Evolutionary conservation across 2,329 filamentous ascomycete species (phyloP).

Genomic region (Podosphaera fusca): DNA sequence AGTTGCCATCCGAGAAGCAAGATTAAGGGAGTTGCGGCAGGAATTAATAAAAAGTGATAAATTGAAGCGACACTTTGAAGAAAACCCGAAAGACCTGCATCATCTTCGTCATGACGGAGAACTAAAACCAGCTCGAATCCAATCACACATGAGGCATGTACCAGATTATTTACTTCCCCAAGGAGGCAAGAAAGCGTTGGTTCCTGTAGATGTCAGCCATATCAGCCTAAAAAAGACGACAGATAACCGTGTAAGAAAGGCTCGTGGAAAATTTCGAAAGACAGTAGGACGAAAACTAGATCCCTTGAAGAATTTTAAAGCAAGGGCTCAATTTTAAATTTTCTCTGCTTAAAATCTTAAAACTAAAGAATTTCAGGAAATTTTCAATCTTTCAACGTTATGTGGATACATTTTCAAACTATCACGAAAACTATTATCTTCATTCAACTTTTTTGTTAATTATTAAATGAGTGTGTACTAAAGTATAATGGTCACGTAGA

Average conservation of each 20-base stretch:
- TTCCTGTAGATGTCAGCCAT: constrained; percentile 46
- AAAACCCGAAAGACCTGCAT: constrained; percentile 73
- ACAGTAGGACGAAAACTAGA: constrained; percentile 36
- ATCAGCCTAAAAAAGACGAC: constrained; percentile 38
- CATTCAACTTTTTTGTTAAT: too few species aligned
- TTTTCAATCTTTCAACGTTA: not conserved
- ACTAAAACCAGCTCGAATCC: constrained; percentile 57
- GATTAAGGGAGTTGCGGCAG: constrained; percentile 65
- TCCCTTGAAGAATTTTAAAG: constrained; percentile 67
- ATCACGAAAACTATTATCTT: too few species aligned
- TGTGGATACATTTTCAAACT: too few species aligned
- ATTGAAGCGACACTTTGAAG: constrained; percentile 84
- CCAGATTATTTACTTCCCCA: constrained; percentile 76
- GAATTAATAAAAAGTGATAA: constrained; percentile 89
- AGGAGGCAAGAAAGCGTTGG: constrained; percentile 47
- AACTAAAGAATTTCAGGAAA: not conserved
- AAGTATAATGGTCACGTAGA: too few species aligned
- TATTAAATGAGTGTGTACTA: too few species aligned
- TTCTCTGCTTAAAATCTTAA: not conserved
- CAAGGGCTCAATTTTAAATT: not conserved
- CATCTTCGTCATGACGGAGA: constrained; percentile 83
- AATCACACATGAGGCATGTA: constrained; percentile 80
- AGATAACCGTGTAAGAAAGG: constrained; percentile 22
- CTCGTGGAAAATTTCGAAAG: constrained; percentile 23
- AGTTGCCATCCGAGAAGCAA: constrained; percentile 71